Evolutionary conservation across 2,329 filamentous ascomycete genomes (phyloP), one percentile per base, ranked within the genome.

Genomic region (Ophiostoma populinum): DNA sequence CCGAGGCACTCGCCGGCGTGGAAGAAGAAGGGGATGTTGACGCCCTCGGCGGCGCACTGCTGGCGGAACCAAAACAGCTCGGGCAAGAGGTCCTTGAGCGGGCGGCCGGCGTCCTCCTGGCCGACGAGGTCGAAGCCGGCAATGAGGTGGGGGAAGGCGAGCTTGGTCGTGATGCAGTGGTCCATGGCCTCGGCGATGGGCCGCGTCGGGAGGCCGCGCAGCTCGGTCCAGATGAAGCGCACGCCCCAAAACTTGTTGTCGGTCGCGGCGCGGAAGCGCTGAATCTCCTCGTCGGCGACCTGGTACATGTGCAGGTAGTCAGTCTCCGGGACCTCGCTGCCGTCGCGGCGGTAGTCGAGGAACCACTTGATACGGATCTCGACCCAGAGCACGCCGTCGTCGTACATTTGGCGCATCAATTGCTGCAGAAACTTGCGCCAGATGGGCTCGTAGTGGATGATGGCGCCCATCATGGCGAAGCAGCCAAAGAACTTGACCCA

Each of bases 61-160:
- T 87, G 86, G 43, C 76, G 75, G 65, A 95, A 94, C 83, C 83
- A 94, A 55, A 94, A 87, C 0, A 95, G 61, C 48, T 92, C 73
- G 0, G 86, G 85, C 0, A 87, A 66, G 4, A 92, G 58, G 45
- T 90, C 80, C 20, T 67, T 64, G 18, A 94, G 67, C 0, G 83
- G 67, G 10, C 80, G 70, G 1, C 85, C 86, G 1, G 66, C 53
- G 49, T 92, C 80, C 59, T 94, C 87, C 53, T 87, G 80, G 0
- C 83, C 86, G 5, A 93, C 85, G 8, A 94, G 58, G 54, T 95
- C 87, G 55, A 83, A 94, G 9, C 87, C 87, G 18, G 79, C 75
- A 46, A 94, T 72, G 7, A 92, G 63, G 33, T 85, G 64, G 0
- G 87, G 82, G 51, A 78, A 86, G 21, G 70, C 65, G 36, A 79